phyloP scores from a whole-genome alignment of 1,284 basidiomycete species.

The Dichomitus squalens region DNA sequence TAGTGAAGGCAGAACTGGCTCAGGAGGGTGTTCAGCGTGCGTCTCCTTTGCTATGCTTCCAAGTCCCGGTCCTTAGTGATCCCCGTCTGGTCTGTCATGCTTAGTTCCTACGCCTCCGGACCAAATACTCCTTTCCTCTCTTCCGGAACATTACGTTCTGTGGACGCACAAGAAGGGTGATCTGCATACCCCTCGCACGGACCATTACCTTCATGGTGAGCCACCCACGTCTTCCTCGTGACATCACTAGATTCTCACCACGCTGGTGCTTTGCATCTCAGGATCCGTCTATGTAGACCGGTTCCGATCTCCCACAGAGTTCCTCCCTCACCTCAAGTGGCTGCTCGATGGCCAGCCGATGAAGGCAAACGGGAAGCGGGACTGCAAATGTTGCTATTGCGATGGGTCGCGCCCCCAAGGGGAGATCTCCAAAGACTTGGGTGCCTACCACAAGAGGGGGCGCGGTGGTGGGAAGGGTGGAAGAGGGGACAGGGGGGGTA shows the following conservation, averaged over 20 bases:
- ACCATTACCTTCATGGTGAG: constrained; percentile 30
- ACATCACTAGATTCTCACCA: neutral
- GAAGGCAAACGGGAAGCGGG: constrained; percentile 21
- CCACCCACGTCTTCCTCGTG: neutral
- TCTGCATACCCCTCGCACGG: constrained; percentile 24
- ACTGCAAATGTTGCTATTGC: constrained; percentile 31
- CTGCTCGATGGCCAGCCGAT: constrained; percentile 28
- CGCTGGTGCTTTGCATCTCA: neutral
- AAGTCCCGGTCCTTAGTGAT: neutral
- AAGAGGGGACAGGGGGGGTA: neutral
- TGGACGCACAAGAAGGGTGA: constrained; percentile 31
- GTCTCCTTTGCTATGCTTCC: too few species aligned
- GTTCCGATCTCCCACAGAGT: constrained; percentile 35
- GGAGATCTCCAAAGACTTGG: constrained; percentile 23
- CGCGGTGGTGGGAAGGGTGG: constrained; percentile 2
- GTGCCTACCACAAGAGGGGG: constrained; percentile 3
- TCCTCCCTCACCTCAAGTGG: constrained; percentile 33
- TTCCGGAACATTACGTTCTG: constrained; percentile 29
- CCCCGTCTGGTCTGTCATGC: neutral
- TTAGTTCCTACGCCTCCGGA: constrained; percentile 13
- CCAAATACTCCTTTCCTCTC: constrained; percentile 17
- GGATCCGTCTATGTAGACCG: constrained; percentile 23
- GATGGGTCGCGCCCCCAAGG: constrained; percentile 20
- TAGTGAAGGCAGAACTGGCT: constrained; percentile 23
- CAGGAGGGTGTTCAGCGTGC: constrained; percentile 1